phyloP scores from a whole-genome alignment of 306 rosid species.

The Ormosia semicastrata region DNA sequence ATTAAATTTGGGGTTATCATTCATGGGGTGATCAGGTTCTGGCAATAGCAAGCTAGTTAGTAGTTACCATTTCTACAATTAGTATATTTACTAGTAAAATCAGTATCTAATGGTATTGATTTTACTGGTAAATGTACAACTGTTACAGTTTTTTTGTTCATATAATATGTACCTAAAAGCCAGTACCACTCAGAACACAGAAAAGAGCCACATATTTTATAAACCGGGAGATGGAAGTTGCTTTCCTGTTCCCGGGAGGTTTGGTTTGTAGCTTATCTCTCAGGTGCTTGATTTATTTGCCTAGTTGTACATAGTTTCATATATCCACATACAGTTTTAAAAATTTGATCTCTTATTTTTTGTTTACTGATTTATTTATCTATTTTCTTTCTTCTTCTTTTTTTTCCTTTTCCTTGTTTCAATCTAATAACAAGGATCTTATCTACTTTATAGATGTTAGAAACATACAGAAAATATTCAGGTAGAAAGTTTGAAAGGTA shows the following conservation, averaged over 20 bases:
- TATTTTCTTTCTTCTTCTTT: not conserved
- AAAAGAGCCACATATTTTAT: not conserved
- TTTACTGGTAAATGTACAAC: constrained; percentile 44
- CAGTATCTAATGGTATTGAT: constrained; percentile 30
- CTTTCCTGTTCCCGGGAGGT: not conserved
- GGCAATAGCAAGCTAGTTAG: not conserved
- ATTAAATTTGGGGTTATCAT: not conserved
- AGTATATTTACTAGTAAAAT: constrained; percentile 48
- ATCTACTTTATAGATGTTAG: not conserved
- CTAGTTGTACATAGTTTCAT: constrained; percentile 1
- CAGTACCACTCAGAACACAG: not conserved
- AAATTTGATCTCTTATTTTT: not conserved
- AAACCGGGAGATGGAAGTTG: not conserved
- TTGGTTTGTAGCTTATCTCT: not conserved
- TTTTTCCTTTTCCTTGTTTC: not conserved
- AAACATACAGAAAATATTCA: not conserved
- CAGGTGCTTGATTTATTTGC: not conserved
- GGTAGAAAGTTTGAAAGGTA: too few relatives aligned
- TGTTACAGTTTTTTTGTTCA: not conserved
- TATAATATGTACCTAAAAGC: constrained; percentile 16
- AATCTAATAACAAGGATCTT: not conserved
- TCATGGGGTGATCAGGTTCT: not conserved
- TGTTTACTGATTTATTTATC: not conserved
- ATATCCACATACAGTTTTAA: not conserved
- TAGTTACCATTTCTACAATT: not conserved